Percentiles rank a stretch among this genome's conserved stretches.
Conservation (phyloP, 2,329 filamentous ascomycete genomes). For the Falciphora oryzae region DNA sequence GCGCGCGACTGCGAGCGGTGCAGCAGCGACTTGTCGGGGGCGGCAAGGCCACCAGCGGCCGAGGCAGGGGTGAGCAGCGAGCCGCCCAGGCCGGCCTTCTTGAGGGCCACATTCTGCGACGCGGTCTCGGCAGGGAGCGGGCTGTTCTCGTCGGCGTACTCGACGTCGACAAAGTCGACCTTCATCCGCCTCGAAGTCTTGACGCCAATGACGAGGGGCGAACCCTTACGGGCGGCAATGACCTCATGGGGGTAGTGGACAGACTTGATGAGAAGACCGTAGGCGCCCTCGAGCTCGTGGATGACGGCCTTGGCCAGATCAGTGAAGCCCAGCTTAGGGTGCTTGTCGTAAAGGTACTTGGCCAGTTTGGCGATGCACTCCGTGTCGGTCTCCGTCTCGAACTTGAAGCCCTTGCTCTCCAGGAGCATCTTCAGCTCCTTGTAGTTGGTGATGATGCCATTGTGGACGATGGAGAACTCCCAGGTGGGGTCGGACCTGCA, state of each 20-base stretch:
- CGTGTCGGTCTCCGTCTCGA: constrained; percentile 98
- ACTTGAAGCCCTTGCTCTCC: constrained; percentile 90
- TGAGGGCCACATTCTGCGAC: constrained; percentile 92
- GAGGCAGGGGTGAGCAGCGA: constrained; percentile 55
- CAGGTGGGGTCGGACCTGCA: constrained; percentile 83
- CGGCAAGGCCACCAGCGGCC: constrained; percentile 53
- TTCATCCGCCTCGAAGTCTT: constrained; percentile 99
- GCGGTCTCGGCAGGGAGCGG: constrained; percentile 88
- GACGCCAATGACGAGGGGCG: constrained; percentile 93
- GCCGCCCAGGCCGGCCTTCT: constrained; percentile 81
- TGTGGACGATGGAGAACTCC: constrained; percentile 98
- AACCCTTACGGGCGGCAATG: constrained; percentile 96
- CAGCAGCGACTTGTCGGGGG: constrained; percentile 94
- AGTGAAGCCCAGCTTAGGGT: constrained; percentile 92
- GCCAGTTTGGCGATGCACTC: constrained; percentile 99
- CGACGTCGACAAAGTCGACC: constrained; percentile 99
- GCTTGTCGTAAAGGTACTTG: constrained; percentile 95
- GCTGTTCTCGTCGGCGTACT: constrained; percentile 82
- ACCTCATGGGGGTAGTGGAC: constrained; percentile 98
- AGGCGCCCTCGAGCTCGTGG: constrained; percentile 95
- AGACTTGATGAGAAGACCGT: constrained; percentile 95
- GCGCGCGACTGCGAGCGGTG: constrained; percentile 98
- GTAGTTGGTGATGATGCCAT: constrained; percentile 99
- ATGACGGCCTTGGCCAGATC: constrained; percentile 96
- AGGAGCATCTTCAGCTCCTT: constrained; percentile 97